Conservation (phyloP, 2,329 filamentous ascomycete species). For the Talaromyces sp. region DNA sequence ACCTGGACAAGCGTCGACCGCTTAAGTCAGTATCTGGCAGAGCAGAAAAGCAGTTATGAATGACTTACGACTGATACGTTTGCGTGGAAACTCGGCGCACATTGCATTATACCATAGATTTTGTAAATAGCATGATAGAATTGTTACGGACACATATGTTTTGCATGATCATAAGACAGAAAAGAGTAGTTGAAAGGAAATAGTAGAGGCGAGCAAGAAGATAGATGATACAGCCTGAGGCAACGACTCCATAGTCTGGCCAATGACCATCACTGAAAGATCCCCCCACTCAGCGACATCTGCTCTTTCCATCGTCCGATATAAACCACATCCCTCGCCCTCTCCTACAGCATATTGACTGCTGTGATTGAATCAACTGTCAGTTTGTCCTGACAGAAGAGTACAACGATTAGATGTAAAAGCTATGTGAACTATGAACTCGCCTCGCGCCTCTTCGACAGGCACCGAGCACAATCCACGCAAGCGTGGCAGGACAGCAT, state of each 20-base stretch:
- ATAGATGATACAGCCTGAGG: not conserved
- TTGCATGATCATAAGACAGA: not conserved
- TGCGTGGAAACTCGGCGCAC: not conserved
- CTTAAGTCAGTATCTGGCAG: not conserved
- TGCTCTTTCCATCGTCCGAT: not conserved
- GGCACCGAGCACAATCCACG: conserved; percentile 39
- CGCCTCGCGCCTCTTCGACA: conserved; percentile 20
- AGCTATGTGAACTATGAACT: conserved; percentile 13
- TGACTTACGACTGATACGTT: not conserved
- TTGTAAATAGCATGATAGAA: not conserved
- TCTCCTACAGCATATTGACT: not conserved
- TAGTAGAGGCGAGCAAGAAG: not conserved
- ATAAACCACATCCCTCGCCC: not conserved
- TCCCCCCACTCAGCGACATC: not conserved
- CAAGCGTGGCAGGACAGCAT: conserved; percentile 45
- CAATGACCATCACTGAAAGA: not conserved
- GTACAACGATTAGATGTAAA: not conserved
- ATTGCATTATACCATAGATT: conserved; percentile 6
- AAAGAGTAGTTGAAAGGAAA: not conserved
- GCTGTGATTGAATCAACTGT: too few species aligned
- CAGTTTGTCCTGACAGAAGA: not conserved
- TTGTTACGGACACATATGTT: not conserved
- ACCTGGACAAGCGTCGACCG: not conserved
- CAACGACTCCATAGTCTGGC: not conserved
- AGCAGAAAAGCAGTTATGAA: not conserved